Conservation (phyloP, 495 filamentous ascomycete genomes). For the Neurospora sp. region DNA sequence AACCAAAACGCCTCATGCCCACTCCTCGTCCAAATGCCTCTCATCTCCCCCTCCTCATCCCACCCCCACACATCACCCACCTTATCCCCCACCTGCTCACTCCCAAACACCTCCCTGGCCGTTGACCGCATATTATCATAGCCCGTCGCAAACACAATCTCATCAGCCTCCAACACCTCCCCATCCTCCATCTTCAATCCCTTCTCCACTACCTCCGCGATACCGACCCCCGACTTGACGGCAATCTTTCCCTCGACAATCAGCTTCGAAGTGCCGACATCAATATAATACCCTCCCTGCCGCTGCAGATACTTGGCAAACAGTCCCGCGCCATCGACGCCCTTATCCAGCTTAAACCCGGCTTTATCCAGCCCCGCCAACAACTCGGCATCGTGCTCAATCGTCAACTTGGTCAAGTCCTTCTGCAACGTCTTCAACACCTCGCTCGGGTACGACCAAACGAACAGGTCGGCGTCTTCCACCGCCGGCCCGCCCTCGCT, state of each 20-base stretch:
- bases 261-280: slow-evolving; percentile 63
- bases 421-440: slow-evolving; percentile 47
- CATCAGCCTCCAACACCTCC: slow-evolving; percentile 58
- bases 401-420: slow-evolving; percentile 39
- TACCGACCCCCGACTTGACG: slow-evolving; percentile 61
- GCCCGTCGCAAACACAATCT: slow-evolving; percentile 75
- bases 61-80: slow-evolving; percentile 68
- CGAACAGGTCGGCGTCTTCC: slow-evolving; percentile 54
- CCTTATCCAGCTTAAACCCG: slow-evolving; percentile 61
- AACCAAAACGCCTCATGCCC: slow-evolving; percentile 77
- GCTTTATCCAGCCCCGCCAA: slow-evolving; percentile 52
- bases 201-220: slow-evolving; percentile 48
- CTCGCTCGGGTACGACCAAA: slow-evolving; percentile 46
- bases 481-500: slow-evolving; percentile 48
- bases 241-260: slow-evolving; percentile 70
- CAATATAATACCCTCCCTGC: slow-evolving; percentile 74
- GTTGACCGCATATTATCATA: slow-evolving; percentile 70
- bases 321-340: slow-evolving; percentile 55
- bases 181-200: slow-evolving; percentile 60
- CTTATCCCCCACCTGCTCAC: slow-evolving; percentile 50
- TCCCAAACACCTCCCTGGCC: slow-evolving; percentile 55
- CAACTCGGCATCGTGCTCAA: slow-evolving; percentile 39
- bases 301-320: slow-evolving; percentile 66
- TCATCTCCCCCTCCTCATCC: slow-evolving; percentile 66
- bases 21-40: slow-evolving; percentile 57